Evolutionary conservation across 352 stramenopile species (phyloP), one percentile per base, ranked within the genome.

Genomic region (Phytophthora cactorum): DNA sequence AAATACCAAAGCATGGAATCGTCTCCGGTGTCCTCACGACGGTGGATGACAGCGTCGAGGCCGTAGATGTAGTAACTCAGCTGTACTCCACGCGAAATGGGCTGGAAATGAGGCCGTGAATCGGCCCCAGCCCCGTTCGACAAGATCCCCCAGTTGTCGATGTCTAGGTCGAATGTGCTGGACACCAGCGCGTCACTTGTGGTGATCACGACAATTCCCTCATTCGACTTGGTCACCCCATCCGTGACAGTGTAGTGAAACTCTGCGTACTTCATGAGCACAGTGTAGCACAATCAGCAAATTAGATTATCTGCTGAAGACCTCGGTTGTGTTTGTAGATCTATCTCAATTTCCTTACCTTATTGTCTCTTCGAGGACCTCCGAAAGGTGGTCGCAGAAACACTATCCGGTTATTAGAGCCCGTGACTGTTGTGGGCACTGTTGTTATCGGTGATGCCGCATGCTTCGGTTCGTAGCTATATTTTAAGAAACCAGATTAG

Each of bases 21-120:
- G 52, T 91, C 84, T 10, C 82, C 81, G 12, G 72, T 80, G 49
- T 89, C 81, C n/a, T 79, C 71, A 27, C 77, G 74, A 47, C 74
- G 86, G 43, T 90, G 80, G 52, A 95, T 88, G 32, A 92, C 71
- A 38, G 73, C 70, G 34, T 95, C 87, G 14, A 87, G 77, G 7
- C 76, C 89, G 67, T 96, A 93, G 70, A 98, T 92, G 64, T 97
- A 97, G 63, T 95, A 92, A 66, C 88, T 98, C 29, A 98, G 68
- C 51, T 88, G 65, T 0, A 86, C 77, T 25, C 88, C 86, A 17
- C 84, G 79, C 7, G 79, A 88, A 55, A 91, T 87, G 4, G 81
- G 74, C 59, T 95, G 84, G 55, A 86, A 86, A 3, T 66, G 73
- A 3, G 64, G 57, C 28, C 15, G 32, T 7, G 63, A 66, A 7